These are phyloP conservation scores for Colletotrichum higginsianum DNA, from an alignment of 2,329 filamentous ascomycete genomes.

Conservation along the genomic window DNA sequence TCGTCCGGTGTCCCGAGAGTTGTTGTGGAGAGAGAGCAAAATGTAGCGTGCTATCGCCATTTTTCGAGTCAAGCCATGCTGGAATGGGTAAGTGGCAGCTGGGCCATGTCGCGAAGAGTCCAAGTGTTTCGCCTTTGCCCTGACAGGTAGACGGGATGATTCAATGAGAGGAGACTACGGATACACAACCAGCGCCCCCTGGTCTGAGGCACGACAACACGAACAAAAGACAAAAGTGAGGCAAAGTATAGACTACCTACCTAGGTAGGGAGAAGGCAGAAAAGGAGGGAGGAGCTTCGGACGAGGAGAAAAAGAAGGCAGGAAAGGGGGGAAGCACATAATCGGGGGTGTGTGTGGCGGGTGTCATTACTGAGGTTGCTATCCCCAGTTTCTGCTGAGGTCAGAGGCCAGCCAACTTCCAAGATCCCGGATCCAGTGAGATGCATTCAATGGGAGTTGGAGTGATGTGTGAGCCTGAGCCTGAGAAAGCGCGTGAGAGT, in stretches of 20 bases:
- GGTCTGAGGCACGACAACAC: constrained; percentile 27
- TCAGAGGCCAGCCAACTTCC: constrained; percentile 4
- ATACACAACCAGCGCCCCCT: neutral
- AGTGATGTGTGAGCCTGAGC: neutral
- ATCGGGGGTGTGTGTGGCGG: neutral
- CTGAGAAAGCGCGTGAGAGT: too few species aligned
- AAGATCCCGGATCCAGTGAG: constrained; percentile 24
- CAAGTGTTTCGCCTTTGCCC: constrained; percentile 37
- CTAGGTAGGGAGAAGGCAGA: constrained; percentile 3
- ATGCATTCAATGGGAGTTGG: constrained; percentile 16
- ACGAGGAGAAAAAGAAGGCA: constrained; percentile 19
- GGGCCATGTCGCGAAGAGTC: constrained; percentile 33
- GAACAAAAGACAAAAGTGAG: constrained; percentile 8
- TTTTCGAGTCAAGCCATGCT: constrained; percentile 42
- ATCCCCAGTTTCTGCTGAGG: constrained; percentile 12
- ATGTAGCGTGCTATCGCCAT: constrained; percentile 36
- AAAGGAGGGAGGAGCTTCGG: constrained; percentile 10
- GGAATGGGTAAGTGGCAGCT: constrained; percentile 29
- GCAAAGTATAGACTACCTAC: constrained; percentile 12
- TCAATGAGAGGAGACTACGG: neutral
- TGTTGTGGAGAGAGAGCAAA: constrained; percentile 22
- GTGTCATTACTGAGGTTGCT: constrained; percentile 7
- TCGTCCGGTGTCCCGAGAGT: constrained; percentile 31
- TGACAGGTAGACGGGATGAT: constrained; percentile 20
- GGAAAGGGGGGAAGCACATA: neutral